These are phyloP conservation scores for Beauveria sp. DNA, from an alignment of 2,329 filamentous ascomycete species.

Conservation along the genomic window DNA sequence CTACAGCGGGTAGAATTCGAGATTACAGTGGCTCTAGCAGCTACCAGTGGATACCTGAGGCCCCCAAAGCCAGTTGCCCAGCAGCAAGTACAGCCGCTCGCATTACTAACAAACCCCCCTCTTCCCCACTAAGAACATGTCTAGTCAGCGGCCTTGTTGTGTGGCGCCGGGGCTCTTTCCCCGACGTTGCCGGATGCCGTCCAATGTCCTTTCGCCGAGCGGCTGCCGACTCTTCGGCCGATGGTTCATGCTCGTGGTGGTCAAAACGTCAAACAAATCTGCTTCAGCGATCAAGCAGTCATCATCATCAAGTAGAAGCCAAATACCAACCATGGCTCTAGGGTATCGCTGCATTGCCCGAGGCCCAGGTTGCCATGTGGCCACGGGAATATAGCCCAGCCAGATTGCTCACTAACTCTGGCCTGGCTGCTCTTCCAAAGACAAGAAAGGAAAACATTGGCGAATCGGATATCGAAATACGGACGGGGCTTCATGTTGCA, in stretches of 20 bases:
- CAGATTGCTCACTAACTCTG: too few species aligned
- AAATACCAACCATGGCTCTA: neutral
- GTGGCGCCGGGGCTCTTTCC: neutral
- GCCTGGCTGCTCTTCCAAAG: too few species aligned
- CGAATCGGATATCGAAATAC: neutral
- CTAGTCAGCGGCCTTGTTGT: neutral
- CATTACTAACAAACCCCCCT: neutral
- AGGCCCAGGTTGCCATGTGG: neutral
- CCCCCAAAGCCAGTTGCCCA: too few species aligned
- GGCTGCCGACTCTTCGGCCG: conserved; percentile 5
- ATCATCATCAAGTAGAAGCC: too few species aligned
- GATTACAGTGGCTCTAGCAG: too few species aligned
- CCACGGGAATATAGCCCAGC: neutral
- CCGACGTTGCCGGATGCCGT: neutral
- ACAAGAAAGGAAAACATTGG: too few species aligned
- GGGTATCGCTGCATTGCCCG: neutral
- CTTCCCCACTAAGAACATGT: neutral
- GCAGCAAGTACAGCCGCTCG: neutral
- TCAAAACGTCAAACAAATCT: too few species aligned
- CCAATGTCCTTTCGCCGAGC: neutral
- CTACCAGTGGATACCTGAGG: too few species aligned
- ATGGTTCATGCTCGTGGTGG: neutral
- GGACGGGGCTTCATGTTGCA: neutral
- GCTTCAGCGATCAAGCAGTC: too few species aligned
- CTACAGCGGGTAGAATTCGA: too few species aligned